Evolutionary conservation across 306 rosid species (phyloP), one percentile per base, ranked within the genome.

Genomic region (Quercus suber): DNA sequence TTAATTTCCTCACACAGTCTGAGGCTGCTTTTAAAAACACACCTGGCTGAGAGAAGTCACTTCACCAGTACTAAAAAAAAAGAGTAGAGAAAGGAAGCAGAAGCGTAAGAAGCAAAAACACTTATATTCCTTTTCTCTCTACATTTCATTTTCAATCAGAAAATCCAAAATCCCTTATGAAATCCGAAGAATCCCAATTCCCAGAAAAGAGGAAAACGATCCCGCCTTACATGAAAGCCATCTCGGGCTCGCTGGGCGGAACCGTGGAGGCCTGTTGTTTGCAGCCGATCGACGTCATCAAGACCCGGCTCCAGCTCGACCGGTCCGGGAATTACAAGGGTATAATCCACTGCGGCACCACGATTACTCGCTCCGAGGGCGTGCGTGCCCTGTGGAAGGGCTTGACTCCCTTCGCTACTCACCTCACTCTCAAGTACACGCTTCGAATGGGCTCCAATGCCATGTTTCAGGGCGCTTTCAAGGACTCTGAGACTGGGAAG

Each of bases 361-460:
- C 97, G 5, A 88, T 93, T 56, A 0, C 84, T 1, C 88, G 78
- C 6, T 82, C 98, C 3, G 99, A 95, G 85, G 99, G 99, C 52
- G 91, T 95, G 19, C 82, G 96, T 35, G 99, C 99, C 55, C 82
- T 95, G 28, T 95, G 98, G 99, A 95, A 93, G 81, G 99, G 99
- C 6, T 86, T 95, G 82, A 95, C 98, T 19, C 99, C 98, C 18
- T 95, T 95, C 56, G 96, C 99, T 14, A 95, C 96, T 5, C 99
- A 95, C 67, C 84, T 95, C 81, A 95, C 99, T 3, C 82, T 95
- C 82, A 95, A 95, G 87, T 95, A 95, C 72, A 79, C 99, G 58
- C 96, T 95, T 76, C 90, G 99, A 37, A 95, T 95, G 97, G 98
- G 99, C 51, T 91, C 98, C 52, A 95, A 93, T 78, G 99, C 98